A percentile compares a stretch with the other conserved stretches of the same genome.
phyloP scores from a whole-genome alignment of 2,329 filamentous ascomycete genomes.

The Ophiostoma australiae region DNA sequence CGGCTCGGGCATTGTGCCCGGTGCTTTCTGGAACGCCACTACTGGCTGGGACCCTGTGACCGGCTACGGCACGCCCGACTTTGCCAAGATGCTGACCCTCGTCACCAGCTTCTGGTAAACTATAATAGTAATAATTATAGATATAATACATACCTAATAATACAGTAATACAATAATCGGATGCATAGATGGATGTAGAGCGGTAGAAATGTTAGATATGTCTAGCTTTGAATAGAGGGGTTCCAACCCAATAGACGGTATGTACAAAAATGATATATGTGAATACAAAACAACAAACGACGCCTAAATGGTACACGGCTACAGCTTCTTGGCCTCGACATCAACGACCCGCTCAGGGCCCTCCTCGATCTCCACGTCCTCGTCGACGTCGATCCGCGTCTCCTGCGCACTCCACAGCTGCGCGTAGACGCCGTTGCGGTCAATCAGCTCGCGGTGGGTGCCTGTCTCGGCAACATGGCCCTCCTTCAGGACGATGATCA shows the following conservation, averaged over 20 bases:
- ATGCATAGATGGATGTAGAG: neutral
- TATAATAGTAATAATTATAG: neutral
- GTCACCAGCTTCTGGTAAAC: constrained; percentile 18
- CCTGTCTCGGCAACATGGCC: constrained; percentile 84
- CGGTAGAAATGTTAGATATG: neutral
- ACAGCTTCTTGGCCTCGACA: constrained; percentile 19
- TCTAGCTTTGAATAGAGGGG: neutral
- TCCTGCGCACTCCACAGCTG: constrained; percentile 68
- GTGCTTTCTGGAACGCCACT: constrained; percentile 28
- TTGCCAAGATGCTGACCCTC: constrained; percentile 26
- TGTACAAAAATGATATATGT: neutral
- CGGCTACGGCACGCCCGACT: constrained; percentile 28
- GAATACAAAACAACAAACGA: neutral
- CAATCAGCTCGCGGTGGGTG: constrained; percentile 78
- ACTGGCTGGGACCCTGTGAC: constrained; percentile 29
- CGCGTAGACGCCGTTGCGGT: constrained; percentile 72
- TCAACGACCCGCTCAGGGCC: constrained; percentile 20
- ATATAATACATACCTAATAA: neutral
- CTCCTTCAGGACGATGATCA: constrained; percentile 84
- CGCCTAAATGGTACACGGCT: neutral
- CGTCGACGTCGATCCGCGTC: constrained; percentile 25
- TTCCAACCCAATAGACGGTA: neutral
- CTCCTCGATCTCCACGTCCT: constrained; percentile 22
- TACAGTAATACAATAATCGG: neutral
- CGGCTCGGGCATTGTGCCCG: constrained; percentile 26